Evolutionary conservation across 805 yeast genomes (phyloP).

Genomic region (Candida golubevii): DNA sequence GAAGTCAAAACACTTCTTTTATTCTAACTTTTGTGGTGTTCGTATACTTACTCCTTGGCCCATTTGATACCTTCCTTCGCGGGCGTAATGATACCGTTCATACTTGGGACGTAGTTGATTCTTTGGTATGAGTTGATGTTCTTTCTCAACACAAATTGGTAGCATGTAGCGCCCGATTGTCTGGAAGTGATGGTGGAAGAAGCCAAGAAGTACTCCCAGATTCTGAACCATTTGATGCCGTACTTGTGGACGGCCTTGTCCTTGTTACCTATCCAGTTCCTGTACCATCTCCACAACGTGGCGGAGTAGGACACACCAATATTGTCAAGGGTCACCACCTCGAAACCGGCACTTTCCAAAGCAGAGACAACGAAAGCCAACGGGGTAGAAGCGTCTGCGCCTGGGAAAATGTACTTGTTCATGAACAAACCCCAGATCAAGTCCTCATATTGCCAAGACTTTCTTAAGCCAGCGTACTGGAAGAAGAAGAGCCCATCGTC

Average conservation of each 20-base stretch:
- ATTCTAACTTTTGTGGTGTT: neutral
- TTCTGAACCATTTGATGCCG: conserved; percentile 86
- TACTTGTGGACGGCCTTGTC: conserved; percentile 73
- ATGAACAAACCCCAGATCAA: conserved; percentile 91
- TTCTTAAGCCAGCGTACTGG: conserved; percentile 88
- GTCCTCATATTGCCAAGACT: conserved; percentile 93
- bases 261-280: conserved; percentile 86
- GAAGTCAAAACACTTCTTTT: neutral
- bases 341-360: conserved; percentile 83
- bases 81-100: conserved; percentile 67
- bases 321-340: conserved; percentile 76
- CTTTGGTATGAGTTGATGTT: conserved; percentile 82
- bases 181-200: conserved; percentile 79
- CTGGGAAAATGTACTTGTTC: conserved; percentile 96
- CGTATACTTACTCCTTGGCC: conserved; percentile 38
- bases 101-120: conserved; percentile 72
- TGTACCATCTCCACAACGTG: conserved; percentile 90
- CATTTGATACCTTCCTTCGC: conserved; percentile 52
- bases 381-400: conserved; percentile 96
- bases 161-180: conserved; percentile 91
- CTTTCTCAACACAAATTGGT: conserved; percentile 87
- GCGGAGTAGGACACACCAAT: conserved; percentile 92
- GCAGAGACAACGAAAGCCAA: conserved; percentile 73
- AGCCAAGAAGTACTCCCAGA: conserved; percentile 89
- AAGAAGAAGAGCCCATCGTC: conserved; percentile 86